phyloP scores from a whole-genome alignment of 352 stramenopile genomes.

The Phytophthora lateralis region DNA sequence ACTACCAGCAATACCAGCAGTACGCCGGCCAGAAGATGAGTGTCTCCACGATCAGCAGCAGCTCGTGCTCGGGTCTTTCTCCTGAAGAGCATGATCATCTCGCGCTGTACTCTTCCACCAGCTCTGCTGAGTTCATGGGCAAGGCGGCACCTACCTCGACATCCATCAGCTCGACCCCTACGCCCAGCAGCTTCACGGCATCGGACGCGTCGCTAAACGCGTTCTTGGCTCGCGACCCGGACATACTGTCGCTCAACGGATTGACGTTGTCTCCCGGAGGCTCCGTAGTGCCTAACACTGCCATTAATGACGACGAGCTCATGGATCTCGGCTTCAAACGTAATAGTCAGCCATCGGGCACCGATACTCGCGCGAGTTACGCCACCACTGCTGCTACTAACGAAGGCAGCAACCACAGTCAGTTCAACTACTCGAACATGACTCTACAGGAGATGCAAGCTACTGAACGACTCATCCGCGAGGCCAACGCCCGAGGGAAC shows the following conservation, averaged over 20 bases:
- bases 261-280: slow-evolving; percentile 36
- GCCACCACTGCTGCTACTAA: slow-evolving; percentile 33
- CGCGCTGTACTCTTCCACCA: slow-evolving; percentile 22
- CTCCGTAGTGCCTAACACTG: slow-evolving; percentile 21
- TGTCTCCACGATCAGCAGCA: slow-evolving; percentile 57
- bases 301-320: slow-evolving; percentile 31
- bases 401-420: slow-evolving; percentile 40
- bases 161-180: slow-evolving; percentile 14
- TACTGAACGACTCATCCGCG: slow-evolving; percentile 19
- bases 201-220: slow-evolving; percentile 42
- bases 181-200: slow-evolving; percentile 31
- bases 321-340: slow-evolving; percentile 20
- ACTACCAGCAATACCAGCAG: slow-evolving; percentile 24
- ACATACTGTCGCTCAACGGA: slow-evolving; percentile 48
- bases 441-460: slow-evolving; percentile 21
- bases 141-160: slow-evolving; percentile 5
- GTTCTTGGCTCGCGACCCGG: slow-evolving; percentile 42
- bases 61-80: slow-evolving; percentile 47
- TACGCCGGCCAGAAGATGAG: slow-evolving; percentile 39
- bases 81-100: slow-evolving; percentile 32
- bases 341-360: neutral
- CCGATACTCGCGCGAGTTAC: slow-evolving; percentile 24
- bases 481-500: slow-evolving; percentile 15
- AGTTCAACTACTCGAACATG: slow-evolving; percentile 38
- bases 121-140: slow-evolving; percentile 34